These are phyloP conservation scores for Solanum chacoense DNA, from an alignment of 305 asterid genomes.

Conservation along the genomic window DNA sequence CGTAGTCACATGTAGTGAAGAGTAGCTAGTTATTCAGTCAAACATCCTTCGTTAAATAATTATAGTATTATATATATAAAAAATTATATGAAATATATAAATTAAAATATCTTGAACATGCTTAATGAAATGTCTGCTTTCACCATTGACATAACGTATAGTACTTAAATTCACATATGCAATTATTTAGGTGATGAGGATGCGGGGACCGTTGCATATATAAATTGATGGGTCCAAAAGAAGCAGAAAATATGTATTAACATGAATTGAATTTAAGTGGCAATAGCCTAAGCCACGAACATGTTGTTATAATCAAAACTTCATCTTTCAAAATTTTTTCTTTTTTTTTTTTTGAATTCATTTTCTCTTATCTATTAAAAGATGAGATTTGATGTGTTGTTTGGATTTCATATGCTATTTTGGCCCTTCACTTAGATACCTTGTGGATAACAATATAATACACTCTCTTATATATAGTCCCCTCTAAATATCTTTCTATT, in stretches of 20 bases:
- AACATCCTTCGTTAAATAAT: too few species aligned
- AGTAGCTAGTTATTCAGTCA: too few species aligned
- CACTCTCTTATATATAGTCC: background rate
- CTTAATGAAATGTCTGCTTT: too few species aligned
- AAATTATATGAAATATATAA: too few species aligned
- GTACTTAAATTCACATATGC: too few species aligned
- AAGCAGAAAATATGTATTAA: background rate
- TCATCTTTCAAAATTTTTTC: background rate
- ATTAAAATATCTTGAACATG: too few species aligned
- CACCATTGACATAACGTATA: too few species aligned
- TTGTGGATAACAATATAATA: constrained; percentile 37
- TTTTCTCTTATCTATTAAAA: constrained; percentile 36
- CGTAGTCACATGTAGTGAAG: too few species aligned
- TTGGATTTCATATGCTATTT: constrained; percentile 65
- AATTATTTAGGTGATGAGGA: background rate
- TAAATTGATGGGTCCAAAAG: constrained; percentile 9
- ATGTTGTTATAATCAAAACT: constrained; percentile 21
- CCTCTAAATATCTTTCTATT: background rate
- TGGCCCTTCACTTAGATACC: constrained; percentile 77
- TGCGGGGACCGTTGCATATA: background rate
- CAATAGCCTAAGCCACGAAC: constrained; percentile 24
- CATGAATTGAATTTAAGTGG: background rate
- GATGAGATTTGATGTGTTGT: constrained; percentile 50
- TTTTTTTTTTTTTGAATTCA: background rate
- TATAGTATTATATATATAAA: too few species aligned